Base-by-base conservation (phyloP, 768 basidiomycete species). In the Mycena crocata region DNA sequence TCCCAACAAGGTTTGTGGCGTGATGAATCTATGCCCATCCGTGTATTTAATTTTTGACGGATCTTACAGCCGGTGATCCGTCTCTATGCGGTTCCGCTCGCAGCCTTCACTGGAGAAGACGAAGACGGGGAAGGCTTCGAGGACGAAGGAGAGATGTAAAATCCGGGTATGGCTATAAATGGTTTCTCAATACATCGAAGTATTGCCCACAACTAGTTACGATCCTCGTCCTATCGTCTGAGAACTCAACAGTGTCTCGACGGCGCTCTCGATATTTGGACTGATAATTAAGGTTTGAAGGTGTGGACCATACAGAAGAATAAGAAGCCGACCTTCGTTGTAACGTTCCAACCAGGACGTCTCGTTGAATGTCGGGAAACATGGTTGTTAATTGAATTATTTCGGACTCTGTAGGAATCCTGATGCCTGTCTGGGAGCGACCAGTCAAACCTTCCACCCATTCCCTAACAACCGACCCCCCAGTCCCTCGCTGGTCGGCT, bases 21-120 rank as follows among this genome's bases (percentile, higher is more conserved):
- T 58, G 70, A 57, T 58, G 68, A 21, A 60, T 44, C 45, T 26
- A 21, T 34, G 14, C 24, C 30, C 40, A 31, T 51, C 50, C 52
- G 45, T 44, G 63, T 46, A 37, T 24, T 55, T 49, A 34, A 31
- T 48, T 49, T 51, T 37, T 51, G 34, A 32, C 55, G 59, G 39
- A 42, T n/a, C 40, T 70, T 71, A 54, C 74, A 99, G 97, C 93
- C 96, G 56, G 92, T 97, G 73, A 91, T 98, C 77, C 93, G 96
- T 60, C 80, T 99, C 37, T 99, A 98, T 81, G 85, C 93, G 52
- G 95, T 99, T n/a, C 97, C 97, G 4, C 78, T 88, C 73, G 88
- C 89, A 57, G 89, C 96, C 19, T 98, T 99, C 79, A 92, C 91
- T 21, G 89, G 85, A 10, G 91, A 92, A 66, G 95, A 94, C 42